These are phyloP conservation scores for Elaphomyces granulatus DNA, from an alignment of 495 filamentous ascomycete genomes.

Conservation along the genomic window DNA sequence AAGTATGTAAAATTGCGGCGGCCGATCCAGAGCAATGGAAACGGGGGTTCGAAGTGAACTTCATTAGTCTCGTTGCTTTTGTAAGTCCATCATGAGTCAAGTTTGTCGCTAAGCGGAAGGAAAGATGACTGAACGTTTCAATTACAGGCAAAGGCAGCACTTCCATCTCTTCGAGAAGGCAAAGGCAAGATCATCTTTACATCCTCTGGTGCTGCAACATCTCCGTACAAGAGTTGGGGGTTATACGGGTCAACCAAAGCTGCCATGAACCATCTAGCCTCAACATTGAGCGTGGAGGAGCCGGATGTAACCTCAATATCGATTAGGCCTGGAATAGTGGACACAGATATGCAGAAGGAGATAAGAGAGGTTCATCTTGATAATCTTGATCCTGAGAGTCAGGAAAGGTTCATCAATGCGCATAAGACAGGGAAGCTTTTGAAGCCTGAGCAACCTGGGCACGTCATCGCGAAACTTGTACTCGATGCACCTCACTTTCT, in stretches of 20 bases:
- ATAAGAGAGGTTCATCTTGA: slow-evolving; percentile 54
- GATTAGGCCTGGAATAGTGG: slow-evolving; percentile 71
- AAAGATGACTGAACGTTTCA: slow-evolving; percentile 6
- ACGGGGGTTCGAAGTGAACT: slow-evolving; percentile 63
- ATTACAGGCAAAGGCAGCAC: slow-evolving; percentile 51
- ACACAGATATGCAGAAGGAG: slow-evolving; percentile 86
- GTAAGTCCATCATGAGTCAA: slow-evolving; percentile 31
- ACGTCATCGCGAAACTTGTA: slow-evolving; percentile 70
- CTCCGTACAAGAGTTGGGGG: slow-evolving; percentile 59
- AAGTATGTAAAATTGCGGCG: slow-evolving; percentile 58
- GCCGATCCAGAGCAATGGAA: slow-evolving; percentile 57
- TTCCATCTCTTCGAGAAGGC: slow-evolving; percentile 54
- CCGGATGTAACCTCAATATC: slow-evolving; percentile 54
- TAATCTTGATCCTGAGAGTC: slow-evolving; percentile 49
- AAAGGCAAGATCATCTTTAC: slow-evolving; percentile 60
- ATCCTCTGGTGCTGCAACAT: slow-evolving; percentile 58
- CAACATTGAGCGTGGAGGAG: slow-evolving; percentile 66
- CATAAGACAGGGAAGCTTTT: slow-evolving; percentile 55
- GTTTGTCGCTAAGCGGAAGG: not conserved
- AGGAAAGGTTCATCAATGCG: slow-evolving; percentile 52
- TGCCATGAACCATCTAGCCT: slow-evolving; percentile 67
- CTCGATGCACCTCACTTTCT: slow-evolving; percentile 46
- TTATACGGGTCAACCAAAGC: slow-evolving; percentile 79
- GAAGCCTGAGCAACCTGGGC: slow-evolving; percentile 68
- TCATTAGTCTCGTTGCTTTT: slow-evolving; percentile 65